Conservation (phyloP, 306 rosid genomes). For the Vicia sativa region DNA sequence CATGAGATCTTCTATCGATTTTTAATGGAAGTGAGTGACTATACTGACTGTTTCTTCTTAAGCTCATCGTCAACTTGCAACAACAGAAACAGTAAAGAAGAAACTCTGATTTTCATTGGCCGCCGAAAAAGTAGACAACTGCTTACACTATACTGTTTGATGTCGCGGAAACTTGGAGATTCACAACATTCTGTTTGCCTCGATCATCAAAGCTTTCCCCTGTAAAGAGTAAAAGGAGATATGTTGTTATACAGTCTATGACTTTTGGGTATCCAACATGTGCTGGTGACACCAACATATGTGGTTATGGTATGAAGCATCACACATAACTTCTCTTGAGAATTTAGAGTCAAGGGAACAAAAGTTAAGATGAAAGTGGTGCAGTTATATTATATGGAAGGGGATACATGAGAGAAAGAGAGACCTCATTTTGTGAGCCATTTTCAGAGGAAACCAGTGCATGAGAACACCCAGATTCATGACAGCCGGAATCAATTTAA, state of each 20-base stretch:
- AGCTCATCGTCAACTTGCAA: constrained; percentile 41
- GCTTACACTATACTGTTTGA: constrained; percentile 15
- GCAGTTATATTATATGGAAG: constrained; percentile 21
- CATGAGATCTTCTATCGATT: constrained; percentile 41
- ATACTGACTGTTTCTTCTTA: constrained; percentile 40
- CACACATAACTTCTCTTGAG: constrained; percentile 3
- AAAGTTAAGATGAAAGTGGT: constrained; percentile 16
- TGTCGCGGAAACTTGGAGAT: constrained; percentile 21
- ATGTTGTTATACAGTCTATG: constrained; percentile 1
- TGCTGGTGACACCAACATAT: not conserved
- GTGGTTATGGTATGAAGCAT: not conserved
- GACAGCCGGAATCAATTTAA: constrained; percentile 86
- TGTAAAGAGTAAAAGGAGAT: constrained; percentile 44
- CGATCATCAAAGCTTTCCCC: constrained; percentile 69
- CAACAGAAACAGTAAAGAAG: constrained; percentile 19
- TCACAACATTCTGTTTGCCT: constrained; percentile 74
- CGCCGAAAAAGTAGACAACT: constrained; percentile 30
- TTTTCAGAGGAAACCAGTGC: constrained; percentile 94
- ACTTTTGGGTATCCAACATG: constrained; percentile 4
- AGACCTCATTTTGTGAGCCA: constrained; percentile 69
- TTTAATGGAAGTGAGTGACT: constrained; percentile 39
- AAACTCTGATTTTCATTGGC: constrained; percentile 30
- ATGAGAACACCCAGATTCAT: constrained; percentile 89
- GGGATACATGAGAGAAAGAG: constrained; percentile 25
- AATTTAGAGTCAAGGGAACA: constrained; percentile 7